phyloP scores from a whole-genome alignment of 1,284 basidiomycete species.

The Ustilago cynodontis region DNA sequence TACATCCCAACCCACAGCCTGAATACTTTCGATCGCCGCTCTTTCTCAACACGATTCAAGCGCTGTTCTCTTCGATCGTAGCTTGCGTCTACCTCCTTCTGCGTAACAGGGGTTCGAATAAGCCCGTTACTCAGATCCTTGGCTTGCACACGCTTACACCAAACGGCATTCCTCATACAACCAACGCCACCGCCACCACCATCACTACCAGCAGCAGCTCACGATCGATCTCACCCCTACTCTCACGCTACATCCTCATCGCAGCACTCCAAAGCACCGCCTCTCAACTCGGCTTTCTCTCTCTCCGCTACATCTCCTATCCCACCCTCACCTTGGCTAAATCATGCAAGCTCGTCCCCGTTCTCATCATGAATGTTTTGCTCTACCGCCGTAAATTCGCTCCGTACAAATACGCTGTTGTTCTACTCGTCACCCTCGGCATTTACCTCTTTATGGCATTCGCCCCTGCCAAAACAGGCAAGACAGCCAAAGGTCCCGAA shows the following conservation, averaged over 20 bases:
- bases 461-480: slow-evolving; percentile 70
- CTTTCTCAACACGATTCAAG: slow-evolving; percentile 89
- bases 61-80: slow-evolving; percentile 81
- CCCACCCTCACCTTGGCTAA: slow-evolving; percentile 98
- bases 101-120: slow-evolving; percentile 71
- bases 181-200: neutral
- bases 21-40: slow-evolving; percentile 82
- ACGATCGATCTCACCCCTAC: slow-evolving; percentile 74
- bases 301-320: slow-evolving; percentile 94
- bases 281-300: slow-evolving; percentile 93
- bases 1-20: slow-evolving; percentile 51
- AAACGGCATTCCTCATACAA: slow-evolving; percentile 14
- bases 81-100: slow-evolving; percentile 84
- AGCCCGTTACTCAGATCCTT: slow-evolving; percentile 37
- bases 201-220: neutral
- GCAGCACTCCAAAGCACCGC: slow-evolving; percentile 88
- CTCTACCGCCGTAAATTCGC: slow-evolving; percentile 70
- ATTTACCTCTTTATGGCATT: slow-evolving; percentile 95
- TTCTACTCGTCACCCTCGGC: slow-evolving; percentile 81
- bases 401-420: slow-evolving; percentile 69
- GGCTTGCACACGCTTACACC: slow-evolving; percentile 62
- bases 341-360: slow-evolving; percentile 96
- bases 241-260: slow-evolving; percentile 64
- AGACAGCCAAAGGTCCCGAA: slow-evolving; percentile 62
- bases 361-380: slow-evolving; percentile 91